These are phyloP conservation scores for Aspergillus ochraceoroseus DNA, from an alignment of 2,329 filamentous ascomycete genomes.

Conservation along the genomic window DNA sequence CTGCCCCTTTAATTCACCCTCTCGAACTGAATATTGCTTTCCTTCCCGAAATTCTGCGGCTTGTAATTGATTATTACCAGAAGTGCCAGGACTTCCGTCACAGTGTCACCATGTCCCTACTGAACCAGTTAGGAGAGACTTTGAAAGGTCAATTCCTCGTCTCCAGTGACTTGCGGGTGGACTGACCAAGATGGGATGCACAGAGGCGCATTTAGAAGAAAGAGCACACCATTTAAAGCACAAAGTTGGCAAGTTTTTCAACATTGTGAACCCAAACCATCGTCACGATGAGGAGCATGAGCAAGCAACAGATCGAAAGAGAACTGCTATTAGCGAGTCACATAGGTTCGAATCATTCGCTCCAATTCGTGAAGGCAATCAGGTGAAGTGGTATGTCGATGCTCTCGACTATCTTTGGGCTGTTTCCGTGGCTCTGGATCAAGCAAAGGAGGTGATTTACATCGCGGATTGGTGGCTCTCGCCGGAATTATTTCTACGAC, in stretches of 20 bases:
- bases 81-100: too few species aligned
- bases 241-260: conserved; percentile 60
- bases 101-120: conserved; percentile 24
- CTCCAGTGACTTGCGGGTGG: not conserved
- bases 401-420: conserved; percentile 94
- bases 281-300: conserved; percentile 94
- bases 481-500: conserved; percentile 76
- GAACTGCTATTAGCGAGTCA: conserved; percentile 63
- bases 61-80: too few species aligned
- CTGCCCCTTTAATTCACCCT: too few species aligned
- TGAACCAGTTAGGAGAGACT: conserved; percentile 26
- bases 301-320: conserved; percentile 73
- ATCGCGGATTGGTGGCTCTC: conserved; percentile 97
- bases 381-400: conserved; percentile 96
- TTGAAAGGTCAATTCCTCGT: conserved; percentile 24
- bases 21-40: too few species aligned
- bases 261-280: conserved; percentile 77
- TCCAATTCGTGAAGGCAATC: conserved; percentile 76
- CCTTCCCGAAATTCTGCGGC: too few species aligned
- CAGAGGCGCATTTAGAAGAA: conserved; percentile 44
- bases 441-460: conserved; percentile 88
- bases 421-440: conserved; percentile 82
- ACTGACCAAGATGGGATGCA: conserved; percentile 2
- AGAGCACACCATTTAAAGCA: conserved; percentile 57
- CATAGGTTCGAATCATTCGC: conserved; percentile 90